Base-by-base conservation (phyloP, 345 rosid species). In the Acer negundo region DNA sequence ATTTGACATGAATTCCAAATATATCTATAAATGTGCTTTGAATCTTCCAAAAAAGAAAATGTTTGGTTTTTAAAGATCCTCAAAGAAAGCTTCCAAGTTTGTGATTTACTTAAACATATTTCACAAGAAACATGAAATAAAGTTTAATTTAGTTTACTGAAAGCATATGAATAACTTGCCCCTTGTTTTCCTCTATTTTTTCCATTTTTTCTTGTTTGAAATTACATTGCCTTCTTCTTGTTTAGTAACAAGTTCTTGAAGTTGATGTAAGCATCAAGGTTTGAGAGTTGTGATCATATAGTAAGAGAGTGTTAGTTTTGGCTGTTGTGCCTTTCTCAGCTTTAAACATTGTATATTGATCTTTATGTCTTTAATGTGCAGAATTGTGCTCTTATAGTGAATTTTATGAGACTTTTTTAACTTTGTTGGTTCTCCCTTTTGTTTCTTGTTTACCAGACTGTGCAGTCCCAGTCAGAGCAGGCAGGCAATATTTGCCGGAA, bases 391-490 rank as follows among this genome's bases (percentile, higher is more conserved):
- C 47, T n/a, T 63, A 38, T 13, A 62, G 8, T 35, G 9, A 61
- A 51, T 59, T 26, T 46, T 12, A 2, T 10, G 4, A 42, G 19
- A 5, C 31, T 6, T 23, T 23, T 23, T 13, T 24, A 13, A 28
- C 23, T 44, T 31, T 40, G 20, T 38, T 59, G 35, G 72, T 63
- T 69, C 31, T 46, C 24, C 42, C 10, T 70, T 72, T 55, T 62
- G 7, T 67, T 19, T 73, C 7, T 56, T 62, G n/a, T 51, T 16
- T 77, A 7, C 68, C 80, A 85, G 87, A 82, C 61, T 59, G 88
- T 83, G 61, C 82, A 75, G 23, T 72, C 79, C 23, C 78, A 62
- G 24, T 81, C 84, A 72, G 88, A 85, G 59, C 84, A 70, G 12
- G 80, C 82, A 20, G 74, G 49, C 51, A 70, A 61, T 56, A 56